phyloP scores from a whole-genome alignment of 352 stramenopile genomes.

The Thraustochytrium striatum region DNA sequence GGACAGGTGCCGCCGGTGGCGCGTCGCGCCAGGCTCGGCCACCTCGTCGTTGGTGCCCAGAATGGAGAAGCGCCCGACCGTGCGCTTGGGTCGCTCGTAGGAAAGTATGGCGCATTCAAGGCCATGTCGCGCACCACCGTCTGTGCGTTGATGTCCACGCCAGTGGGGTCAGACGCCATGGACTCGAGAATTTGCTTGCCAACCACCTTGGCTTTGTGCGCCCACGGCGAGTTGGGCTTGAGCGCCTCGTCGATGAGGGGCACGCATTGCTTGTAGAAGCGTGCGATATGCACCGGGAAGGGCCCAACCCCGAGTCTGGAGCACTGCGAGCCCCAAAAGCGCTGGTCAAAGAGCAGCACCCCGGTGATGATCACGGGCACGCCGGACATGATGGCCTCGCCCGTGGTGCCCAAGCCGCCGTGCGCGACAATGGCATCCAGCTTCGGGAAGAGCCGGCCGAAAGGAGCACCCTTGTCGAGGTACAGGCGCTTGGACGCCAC shows the following conservation, averaged over 20 bases:
- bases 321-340: constrained; percentile 39
- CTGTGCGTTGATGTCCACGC: constrained; percentile 7
- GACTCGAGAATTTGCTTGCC: background rate
- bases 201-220: constrained; percentile 1
- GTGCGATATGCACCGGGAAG: constrained; percentile 37
- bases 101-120: background rate
- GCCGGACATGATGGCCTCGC: constrained; percentile 38
- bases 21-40: too few species aligned
- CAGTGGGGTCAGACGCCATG: constrained; percentile 3
- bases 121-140: background rate
- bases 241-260: constrained; percentile 38
- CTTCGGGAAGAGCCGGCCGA: constrained; percentile 33
- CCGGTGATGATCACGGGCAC: constrained; percentile 45
- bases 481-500: background rate
- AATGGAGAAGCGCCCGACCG: background rate
- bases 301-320: constrained; percentile 35
- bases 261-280: constrained; percentile 36
- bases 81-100: constrained; percentile 10
- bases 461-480: constrained; percentile 41
- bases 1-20: too few species aligned
- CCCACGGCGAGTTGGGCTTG: background rate
- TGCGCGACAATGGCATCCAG: constrained; percentile 37
- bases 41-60: background rate
- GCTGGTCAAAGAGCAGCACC: constrained; percentile 47
- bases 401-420: constrained; percentile 45